Evolutionary conservation across 768 basidiomycete species (phyloP).

Genomic region (Lactarius pseudohatsudake): DNA sequence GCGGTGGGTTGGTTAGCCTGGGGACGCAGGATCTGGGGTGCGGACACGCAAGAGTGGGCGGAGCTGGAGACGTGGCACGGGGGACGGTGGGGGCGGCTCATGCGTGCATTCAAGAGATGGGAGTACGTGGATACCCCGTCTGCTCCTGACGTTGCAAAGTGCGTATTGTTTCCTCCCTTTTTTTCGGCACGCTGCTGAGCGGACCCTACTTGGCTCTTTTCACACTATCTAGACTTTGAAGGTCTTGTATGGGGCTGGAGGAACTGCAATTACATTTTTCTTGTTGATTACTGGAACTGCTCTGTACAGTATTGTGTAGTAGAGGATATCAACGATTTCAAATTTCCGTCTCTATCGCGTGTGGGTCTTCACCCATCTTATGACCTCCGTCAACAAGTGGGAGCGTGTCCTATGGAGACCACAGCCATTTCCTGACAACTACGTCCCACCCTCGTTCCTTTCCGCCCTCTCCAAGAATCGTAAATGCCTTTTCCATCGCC

Average conservation of each 20-base stretch:
- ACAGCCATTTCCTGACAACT: constrained; percentile 79
- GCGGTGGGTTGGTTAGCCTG: constrained; percentile 37
- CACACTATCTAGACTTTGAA: constrained; percentile 11
- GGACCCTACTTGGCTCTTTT: background rate
- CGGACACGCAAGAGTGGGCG: constrained; percentile 45
- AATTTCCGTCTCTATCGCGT: constrained; percentile 1
- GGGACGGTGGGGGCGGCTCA: constrained; percentile 35
- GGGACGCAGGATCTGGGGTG: constrained; percentile 37
- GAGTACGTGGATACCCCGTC: constrained; percentile 18
- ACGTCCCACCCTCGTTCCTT: constrained; percentile 78
- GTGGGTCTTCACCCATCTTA: constrained; percentile 10
- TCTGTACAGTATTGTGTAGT: constrained; percentile 6
- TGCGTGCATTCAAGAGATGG: constrained; percentile 17
- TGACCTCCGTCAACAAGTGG: constrained; percentile 46
- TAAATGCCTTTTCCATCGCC: constrained; percentile 34
- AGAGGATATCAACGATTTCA: background rate
- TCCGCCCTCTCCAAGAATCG: constrained; percentile 77
- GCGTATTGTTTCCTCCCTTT: background rate
- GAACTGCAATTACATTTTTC: background rate
- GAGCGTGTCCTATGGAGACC: constrained; percentile 77
- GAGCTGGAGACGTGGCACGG: constrained; percentile 41
- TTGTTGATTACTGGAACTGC: background rate
- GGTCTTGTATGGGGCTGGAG: background rate
- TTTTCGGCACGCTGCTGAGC: background rate
- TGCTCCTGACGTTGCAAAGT: constrained; percentile 2